A percentile compares a stretch with the other conserved stretches of the same genome.
Evolutionary conservation across 2,329 filamentous ascomycete species (phyloP).

Genomic region (Coniochaeta ligniaria): DNA sequence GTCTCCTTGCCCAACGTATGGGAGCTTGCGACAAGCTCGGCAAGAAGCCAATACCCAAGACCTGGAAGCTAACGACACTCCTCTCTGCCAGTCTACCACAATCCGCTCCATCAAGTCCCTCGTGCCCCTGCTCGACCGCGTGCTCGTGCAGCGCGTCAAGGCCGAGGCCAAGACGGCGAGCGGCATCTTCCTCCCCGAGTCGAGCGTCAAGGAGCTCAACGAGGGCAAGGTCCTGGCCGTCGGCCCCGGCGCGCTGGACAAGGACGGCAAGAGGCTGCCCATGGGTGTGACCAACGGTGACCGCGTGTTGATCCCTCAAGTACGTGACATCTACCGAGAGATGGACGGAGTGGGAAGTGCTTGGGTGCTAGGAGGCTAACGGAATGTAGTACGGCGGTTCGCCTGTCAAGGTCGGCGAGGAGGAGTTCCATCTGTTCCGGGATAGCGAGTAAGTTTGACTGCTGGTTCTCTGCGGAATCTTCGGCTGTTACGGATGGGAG

Average conservation of each 20-base stretch:
- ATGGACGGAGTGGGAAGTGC: neutral
- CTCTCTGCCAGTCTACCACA: slow-evolving; percentile 49
- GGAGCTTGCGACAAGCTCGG: slow-evolving; percentile 1
- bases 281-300: slow-evolving; percentile 81
- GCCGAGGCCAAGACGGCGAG: slow-evolving; percentile 92
- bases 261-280: slow-evolving; percentile 78
- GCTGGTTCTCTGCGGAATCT: neutral
- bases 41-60: neutral
- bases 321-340: slow-evolving; percentile 33
- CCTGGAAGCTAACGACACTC: neutral
- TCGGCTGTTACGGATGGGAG: neutral
- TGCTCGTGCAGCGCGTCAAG: slow-evolving; percentile 96
- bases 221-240: slow-evolving; percentile 95
- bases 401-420: slow-evolving; percentile 93
- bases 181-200: slow-evolving; percentile 97
- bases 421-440: slow-evolving; percentile 92
- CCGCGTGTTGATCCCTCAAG: slow-evolving; percentile 92
- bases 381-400: slow-evolving; percentile 76
- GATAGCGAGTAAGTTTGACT: slow-evolving; percentile 81
- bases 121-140: slow-evolving; percentile 91
- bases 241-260: slow-evolving; percentile 80
- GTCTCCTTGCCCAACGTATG: too few relatives aligned
- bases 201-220: slow-evolving; percentile 94
- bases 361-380: slow-evolving; percentile 15
- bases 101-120: slow-evolving; percentile 95